Evolutionary conservation across 2,329 filamentous ascomycete species (phyloP).

Genomic region (Endoconidiophora laricicola): DNA sequence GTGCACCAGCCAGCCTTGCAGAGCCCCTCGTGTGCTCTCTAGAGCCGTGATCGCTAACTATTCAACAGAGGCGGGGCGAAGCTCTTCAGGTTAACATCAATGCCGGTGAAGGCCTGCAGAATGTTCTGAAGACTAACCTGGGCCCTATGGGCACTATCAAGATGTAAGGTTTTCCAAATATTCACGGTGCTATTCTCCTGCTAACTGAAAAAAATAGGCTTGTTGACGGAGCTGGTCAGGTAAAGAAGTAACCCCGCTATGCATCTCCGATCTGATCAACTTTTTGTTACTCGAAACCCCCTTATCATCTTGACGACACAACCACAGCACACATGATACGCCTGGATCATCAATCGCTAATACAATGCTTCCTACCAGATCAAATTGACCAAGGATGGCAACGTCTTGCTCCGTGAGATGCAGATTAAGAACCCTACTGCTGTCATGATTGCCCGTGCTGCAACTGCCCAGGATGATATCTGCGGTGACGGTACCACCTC

Average conservation of each 20-base stretch:
- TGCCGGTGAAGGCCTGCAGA: conserved; percentile 78
- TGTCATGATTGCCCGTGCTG: conserved; percentile 66
- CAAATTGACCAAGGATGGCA: conserved; percentile 98
- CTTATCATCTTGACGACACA: neutral
- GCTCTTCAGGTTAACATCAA: conserved; percentile 93
- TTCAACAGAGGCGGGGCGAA: conserved; percentile 72
- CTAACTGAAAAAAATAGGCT: conserved; percentile 31
- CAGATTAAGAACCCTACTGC: conserved; percentile 98
- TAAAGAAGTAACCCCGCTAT: conserved; percentile 23
- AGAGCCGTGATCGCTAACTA: conserved; percentile 9
- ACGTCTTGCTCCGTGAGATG: conserved; percentile 62
- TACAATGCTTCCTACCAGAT: conserved; percentile 39
- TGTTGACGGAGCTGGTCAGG: conserved; percentile 53
- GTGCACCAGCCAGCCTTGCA: conserved; percentile 4
- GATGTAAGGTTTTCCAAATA: conserved; percentile 44
- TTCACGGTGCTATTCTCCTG: neutral
- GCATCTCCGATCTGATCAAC: conserved; percentile 14
- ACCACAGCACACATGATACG: conserved; percentile 9
- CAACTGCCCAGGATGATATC: conserved; percentile 96
- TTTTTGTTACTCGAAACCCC: neutral
- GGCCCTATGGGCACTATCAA: conserved; percentile 90
- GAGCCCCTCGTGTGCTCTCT: neutral
- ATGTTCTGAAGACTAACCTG: conserved; percentile 93
- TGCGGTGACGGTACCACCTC: conserved; percentile 96
- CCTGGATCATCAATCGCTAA: conserved; percentile 15